phyloP scores from a whole-genome alignment of 805 yeast genomes.

The Gaillardinia entomophila region DNA sequence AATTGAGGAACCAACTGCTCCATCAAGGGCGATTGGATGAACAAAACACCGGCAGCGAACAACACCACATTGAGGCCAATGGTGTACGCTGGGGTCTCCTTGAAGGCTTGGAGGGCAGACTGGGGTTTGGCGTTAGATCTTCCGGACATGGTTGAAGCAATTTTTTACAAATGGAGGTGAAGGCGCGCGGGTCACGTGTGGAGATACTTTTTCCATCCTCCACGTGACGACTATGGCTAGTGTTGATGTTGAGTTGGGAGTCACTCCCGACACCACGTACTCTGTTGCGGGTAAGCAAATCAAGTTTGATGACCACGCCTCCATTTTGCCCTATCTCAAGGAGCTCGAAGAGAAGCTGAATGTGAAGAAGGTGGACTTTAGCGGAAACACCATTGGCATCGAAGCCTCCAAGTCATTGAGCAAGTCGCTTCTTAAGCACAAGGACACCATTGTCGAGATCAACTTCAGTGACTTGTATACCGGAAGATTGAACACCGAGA shows the following conservation, averaged over 20 bases:
- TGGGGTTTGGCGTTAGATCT: conserved; percentile 15
- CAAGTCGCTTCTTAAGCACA: conserved; percentile 40
- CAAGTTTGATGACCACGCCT: conserved; percentile 68
- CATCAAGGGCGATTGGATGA: conserved; percentile 75
- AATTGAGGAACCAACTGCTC: conserved; percentile 77
- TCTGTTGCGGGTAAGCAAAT: conserved; percentile 71
- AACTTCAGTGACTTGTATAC: conserved; percentile 92
- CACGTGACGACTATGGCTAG: conserved; percentile 9
- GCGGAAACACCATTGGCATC: conserved; percentile 93
- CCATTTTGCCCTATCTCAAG: conserved; percentile 63
- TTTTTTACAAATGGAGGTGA: too few relatives aligned
- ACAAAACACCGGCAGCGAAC: conserved; percentile 67
- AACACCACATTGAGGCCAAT: conserved; percentile 56
- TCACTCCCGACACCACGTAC: conserved; percentile 41
- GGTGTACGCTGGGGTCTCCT: conserved; percentile 60
- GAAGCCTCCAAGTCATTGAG: conserved; percentile 78
- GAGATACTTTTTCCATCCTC: too few relatives aligned
- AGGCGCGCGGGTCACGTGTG: too few relatives aligned
- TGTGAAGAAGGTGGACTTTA: conserved; percentile 62
- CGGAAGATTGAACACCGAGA: conserved; percentile 91
- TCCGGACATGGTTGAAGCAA: conserved; percentile 20
- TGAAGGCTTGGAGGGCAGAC: conserved; percentile 45
- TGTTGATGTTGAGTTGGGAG: conserved; percentile 65
- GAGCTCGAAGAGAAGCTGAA: conserved; percentile 39
- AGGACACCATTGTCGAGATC: conserved; percentile 53